Evolutionary conservation across 2,329 filamentous ascomycete genomes (phyloP), one percentile per base, ranked within the genome.

Genomic region (Fusarium mundagurra): DNA sequence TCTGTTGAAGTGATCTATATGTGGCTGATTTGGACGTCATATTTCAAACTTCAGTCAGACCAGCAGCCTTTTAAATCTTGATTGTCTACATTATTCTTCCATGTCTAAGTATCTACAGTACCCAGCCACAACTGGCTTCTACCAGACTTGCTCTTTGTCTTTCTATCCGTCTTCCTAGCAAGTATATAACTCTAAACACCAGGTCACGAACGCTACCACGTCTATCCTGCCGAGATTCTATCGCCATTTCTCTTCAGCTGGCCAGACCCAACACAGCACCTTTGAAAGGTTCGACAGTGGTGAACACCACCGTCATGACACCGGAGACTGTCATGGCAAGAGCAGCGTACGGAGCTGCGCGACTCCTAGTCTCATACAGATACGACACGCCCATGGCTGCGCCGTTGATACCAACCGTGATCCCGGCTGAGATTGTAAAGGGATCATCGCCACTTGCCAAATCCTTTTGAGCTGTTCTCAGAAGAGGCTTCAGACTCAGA

Each of bases 301-400:
- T 86, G 47, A 90, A 85, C 6, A 87, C 84, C 1, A 91, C 88
- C 2, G 87, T 89, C 81, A 87, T 85, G 44, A 88, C 83, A 0
- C 89, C 88, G 74, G 90, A 88, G 10, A 88, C 81, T 12, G 88
- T 89, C 89, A 90, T 90, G 4, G 88, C 84, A 22, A 91, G 79
- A 4, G 86, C 87, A 6, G 88, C 87, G 72, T 90, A 90, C 1
- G 88, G 88, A 6, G 88, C 87, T 8, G 88, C 86, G 2, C 83
- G 84, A 71, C 86, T 89, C 61, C 82, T 83, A 13, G 83, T 84
- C 78, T 90, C 88, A 64, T 90, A 89, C 20, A 90, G 82, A 67
- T 89, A 88, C 1, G 88, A 85, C 1, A 89, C 88, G 6, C 89
- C 89, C 88, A 91, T 89, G 8, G 89, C 89, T 1, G 88, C 88